Percentiles rank a stretch among this genome's conserved stretches.
These are phyloP conservation scores for Apiotrichum gracile DNA, from an alignment of 1,284 basidiomycete genomes.

Conservation along the genomic window DNA sequence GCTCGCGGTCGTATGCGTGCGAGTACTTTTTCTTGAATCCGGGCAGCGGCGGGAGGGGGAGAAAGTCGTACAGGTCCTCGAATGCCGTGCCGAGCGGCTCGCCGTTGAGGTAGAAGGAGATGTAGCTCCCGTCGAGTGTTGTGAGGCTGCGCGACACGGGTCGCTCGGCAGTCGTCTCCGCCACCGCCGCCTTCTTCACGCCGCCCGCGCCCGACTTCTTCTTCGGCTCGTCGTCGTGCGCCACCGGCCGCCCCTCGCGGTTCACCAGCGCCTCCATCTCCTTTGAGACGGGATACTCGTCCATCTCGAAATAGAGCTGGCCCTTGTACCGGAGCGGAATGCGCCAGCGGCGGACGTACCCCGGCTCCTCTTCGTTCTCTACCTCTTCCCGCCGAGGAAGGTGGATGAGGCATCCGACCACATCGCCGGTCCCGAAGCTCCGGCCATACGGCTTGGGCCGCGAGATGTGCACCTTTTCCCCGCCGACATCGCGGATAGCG, in stretches of 20 bases:
- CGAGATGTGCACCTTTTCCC: slow-evolving; percentile 82
- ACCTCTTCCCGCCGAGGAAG: slow-evolving; percentile 60
- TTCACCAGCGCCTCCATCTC: slow-evolving; percentile 89
- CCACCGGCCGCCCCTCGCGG: slow-evolving; percentile 47
- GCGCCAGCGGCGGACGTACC: slow-evolving; percentile 72
- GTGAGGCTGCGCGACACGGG: slow-evolving; percentile 51
- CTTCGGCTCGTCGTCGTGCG: slow-evolving; percentile 19
- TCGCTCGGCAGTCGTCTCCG: not conserved
- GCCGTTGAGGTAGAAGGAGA: slow-evolving; percentile 92
- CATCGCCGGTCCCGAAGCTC: slow-evolving; percentile 73
- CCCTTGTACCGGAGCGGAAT: slow-evolving; percentile 91
- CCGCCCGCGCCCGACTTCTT: slow-evolving; percentile 35
- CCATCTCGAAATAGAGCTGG: slow-evolving; percentile 91
- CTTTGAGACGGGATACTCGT: slow-evolving; percentile 84
- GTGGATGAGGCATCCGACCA: slow-evolving; percentile 65
- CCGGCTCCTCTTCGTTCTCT: slow-evolving; percentile 59
- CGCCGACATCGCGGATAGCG: slow-evolving; percentile 80
- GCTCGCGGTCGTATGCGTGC: slow-evolving; percentile 21
- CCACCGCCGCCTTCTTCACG: slow-evolving; percentile 37
- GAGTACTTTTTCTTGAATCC: slow-evolving; percentile 40
- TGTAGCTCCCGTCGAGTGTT: slow-evolving; percentile 62
- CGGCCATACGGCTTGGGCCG: slow-evolving; percentile 69
- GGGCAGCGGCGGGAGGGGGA: slow-evolving; percentile 62
- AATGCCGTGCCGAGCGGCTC: slow-evolving; percentile 80
- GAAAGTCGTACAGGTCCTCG: slow-evolving; percentile 80